These are phyloP conservation scores for Beauveria brongniartii DNA, from an alignment of 2,329 filamentous ascomycete genomes.

Conservation along the genomic window DNA sequence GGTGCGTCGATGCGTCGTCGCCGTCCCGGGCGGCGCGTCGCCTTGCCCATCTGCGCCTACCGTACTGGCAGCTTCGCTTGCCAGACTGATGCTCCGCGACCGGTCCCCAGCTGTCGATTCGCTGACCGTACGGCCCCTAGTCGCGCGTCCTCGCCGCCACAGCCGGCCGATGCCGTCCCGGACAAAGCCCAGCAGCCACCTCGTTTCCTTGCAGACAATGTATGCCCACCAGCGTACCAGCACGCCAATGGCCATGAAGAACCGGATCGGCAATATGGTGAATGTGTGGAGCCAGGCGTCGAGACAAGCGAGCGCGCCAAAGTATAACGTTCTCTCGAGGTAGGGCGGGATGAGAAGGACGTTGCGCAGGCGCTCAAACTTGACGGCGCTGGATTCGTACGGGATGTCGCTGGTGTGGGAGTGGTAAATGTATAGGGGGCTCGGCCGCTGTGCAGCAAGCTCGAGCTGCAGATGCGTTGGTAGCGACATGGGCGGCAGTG, in stretches of 20 bases:
- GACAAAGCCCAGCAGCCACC: constrained; percentile 67
- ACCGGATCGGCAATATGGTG: constrained; percentile 86
- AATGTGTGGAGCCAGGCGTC: constrained; percentile 97
- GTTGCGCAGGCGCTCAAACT: constrained; percentile 85
- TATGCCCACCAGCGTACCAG: constrained; percentile 71
- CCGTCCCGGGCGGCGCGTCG: not conserved
- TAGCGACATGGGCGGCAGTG: constrained; percentile 58
- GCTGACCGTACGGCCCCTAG: constrained; percentile 28
- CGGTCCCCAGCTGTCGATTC: constrained; percentile 27
- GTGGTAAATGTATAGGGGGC: constrained; percentile 57
- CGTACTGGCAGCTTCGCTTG: constrained; percentile 18
- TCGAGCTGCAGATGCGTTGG: constrained; percentile 59
- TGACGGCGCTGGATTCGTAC: constrained; percentile 87
- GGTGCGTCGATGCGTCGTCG: constrained; percentile 13
- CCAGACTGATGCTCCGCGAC: constrained; percentile 32
- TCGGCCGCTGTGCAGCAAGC: constrained; percentile 52
- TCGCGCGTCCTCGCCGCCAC: constrained; percentile 53
- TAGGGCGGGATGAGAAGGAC: constrained; percentile 75
- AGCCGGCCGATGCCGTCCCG: constrained; percentile 72
- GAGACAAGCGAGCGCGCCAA: constrained; percentile 83
- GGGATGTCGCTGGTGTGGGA: constrained; percentile 52
- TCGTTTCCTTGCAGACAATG: constrained; percentile 61
- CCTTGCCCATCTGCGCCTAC: not conserved
- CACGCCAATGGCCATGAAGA: constrained; percentile 70
- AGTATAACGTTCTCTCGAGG: constrained; percentile 76